Evolutionary conservation across 2,329 filamentous ascomycete species (phyloP).

Genomic region (Penicillium sclerotiorum): DNA sequence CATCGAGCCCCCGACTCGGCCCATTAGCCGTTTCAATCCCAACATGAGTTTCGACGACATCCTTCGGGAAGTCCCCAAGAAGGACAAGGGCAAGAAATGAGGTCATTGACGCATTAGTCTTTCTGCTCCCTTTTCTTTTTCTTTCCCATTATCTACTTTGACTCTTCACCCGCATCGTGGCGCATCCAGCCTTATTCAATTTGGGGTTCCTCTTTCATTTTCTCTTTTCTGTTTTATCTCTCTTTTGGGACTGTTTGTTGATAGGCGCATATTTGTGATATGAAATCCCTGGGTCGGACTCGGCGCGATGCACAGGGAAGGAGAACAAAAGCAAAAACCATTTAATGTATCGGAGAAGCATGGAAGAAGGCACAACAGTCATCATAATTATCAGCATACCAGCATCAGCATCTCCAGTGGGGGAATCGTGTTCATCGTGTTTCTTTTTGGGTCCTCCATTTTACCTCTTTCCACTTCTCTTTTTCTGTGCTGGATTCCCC

Average conservation of each 20-base stretch:
- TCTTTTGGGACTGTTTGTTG: conserved; percentile 18
- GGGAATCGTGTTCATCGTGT: conserved; percentile 5
- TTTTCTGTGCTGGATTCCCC: conserved; percentile 22
- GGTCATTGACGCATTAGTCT: conserved; percentile 23
- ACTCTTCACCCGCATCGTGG: conserved; percentile 4
- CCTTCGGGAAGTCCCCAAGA: conserved; percentile 44
- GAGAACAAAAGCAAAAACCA: conserved; percentile 17
- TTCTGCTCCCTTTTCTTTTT: conserved; percentile 4
- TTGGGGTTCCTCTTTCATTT: conserved; percentile 2
- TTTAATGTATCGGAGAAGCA: conserved; percentile 22
- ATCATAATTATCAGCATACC: conserved; percentile 29
- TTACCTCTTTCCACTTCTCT: conserved; percentile 7
- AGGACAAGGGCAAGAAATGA: conserved; percentile 40
- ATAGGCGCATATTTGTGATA: conserved; percentile 27
- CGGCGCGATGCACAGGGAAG: conserved; percentile 27
- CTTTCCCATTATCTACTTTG: conserved; percentile 13
- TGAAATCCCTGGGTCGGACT: conserved; percentile 14
- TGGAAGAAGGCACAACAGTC: conserved; percentile 16
- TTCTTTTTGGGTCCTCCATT: conserved; percentile 17
- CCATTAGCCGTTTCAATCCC: conserved; percentile 47
- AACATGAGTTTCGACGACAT: conserved; percentile 55
- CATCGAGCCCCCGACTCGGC: conserved; percentile 42
- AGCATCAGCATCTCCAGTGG: conserved; percentile 24
- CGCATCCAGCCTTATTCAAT: not conserved
- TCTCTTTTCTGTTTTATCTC: conserved; percentile 6